A percentile compares a stretch with the other conserved stretches of the same genome.
phyloP scores from a whole-genome alignment of 345 rosid species.

The Salix caprea region DNA sequence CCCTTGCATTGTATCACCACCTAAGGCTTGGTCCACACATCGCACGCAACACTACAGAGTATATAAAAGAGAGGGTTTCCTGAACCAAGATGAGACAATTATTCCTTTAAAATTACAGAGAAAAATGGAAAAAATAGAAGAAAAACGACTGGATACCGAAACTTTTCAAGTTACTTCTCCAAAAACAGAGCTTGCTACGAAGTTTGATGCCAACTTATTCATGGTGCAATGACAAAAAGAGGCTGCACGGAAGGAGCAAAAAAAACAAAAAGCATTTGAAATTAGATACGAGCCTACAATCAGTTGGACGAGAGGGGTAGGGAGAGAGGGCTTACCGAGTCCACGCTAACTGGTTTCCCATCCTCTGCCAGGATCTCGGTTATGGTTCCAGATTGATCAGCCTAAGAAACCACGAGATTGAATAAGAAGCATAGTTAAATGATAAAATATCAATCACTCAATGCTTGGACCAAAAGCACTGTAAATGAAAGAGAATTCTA shows the following conservation, averaged over 20 bases:
- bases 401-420: conserved; percentile 40
- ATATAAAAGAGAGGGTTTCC: background rate
- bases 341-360: conserved; percentile 81
- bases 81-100: conserved; percentile 3
- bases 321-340: conserved; percentile 43
- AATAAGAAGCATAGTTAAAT: background rate
- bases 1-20: background rate
- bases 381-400: conserved; percentile 91
- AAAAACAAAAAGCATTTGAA: background rate
- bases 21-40: background rate
- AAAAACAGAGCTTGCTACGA: conserved; percentile 4
- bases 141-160: background rate
- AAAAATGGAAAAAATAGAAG: background rate
- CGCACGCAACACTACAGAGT: background rate
- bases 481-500: background rate
- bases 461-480: background rate
- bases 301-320: background rate
- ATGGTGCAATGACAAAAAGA: conserved; percentile 62
- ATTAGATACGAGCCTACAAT: background rate
- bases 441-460: background rate
- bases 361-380: conserved; percentile 71
- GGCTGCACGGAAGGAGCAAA: conserved; percentile 50
- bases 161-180: background rate
- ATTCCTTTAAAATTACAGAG: conserved; percentile 16
- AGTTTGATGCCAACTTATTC: conserved; percentile 19